Percentiles rank a stretch among this genome's conserved stretches.
Evolutionary conservation across 441 rosid genomes (phyloP).

Genomic region (Gossypium schwendimanii): DNA sequence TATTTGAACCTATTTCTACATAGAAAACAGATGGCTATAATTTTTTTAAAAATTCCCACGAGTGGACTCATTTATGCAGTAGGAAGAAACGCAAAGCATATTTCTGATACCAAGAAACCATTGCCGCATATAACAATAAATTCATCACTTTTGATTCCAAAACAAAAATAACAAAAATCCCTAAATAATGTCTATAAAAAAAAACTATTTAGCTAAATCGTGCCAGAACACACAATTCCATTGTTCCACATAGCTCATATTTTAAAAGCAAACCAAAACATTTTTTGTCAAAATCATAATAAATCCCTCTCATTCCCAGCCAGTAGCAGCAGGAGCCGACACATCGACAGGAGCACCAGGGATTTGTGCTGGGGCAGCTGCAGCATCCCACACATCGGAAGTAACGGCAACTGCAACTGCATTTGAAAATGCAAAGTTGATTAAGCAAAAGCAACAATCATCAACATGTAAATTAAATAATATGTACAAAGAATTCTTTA

Average conservation of each 20-base stretch:
- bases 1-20: too few relatives aligned
- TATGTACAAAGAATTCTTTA: too few relatives aligned
- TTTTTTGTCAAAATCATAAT: neutral
- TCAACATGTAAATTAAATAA: neutral
- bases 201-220: conserved; percentile 17
- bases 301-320: conserved; percentile 31
- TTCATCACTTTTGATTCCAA: neutral
- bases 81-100: too few relatives aligned
- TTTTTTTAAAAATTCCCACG: too few relatives aligned
- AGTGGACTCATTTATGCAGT: too few relatives aligned
- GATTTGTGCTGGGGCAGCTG: conserved; percentile 21
- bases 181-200: neutral
- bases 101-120: neutral
- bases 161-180: neutral
- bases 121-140: neutral
- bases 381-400: conserved; percentile 49
- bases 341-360: neutral
- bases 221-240: conserved; percentile 7
- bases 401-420: neutral
- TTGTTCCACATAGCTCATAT: neutral
- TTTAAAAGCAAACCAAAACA: neutral
- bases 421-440: neutral
- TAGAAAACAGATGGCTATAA: too few relatives aligned
- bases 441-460: neutral
- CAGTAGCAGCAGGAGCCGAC: conserved; percentile 18